Evolutionary conservation across 2,329 filamentous ascomycete species (phyloP), one percentile per base, ranked within the genome.

Genomic region (Claviceps capensis): DNA sequence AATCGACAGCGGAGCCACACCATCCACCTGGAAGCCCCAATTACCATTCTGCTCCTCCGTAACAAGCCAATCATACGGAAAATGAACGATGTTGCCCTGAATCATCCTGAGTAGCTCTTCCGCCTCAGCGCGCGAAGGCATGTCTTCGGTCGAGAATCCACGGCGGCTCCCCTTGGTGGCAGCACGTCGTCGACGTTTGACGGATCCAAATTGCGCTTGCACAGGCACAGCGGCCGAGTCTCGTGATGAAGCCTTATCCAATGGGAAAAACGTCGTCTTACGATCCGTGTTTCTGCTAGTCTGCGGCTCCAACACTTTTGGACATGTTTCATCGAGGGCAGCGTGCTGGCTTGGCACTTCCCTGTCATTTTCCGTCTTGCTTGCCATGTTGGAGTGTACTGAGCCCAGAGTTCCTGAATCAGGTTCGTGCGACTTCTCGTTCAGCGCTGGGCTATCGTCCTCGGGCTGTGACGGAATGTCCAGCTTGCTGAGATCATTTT

Each of bases 11-110:
- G 93, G 93, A 61, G 93, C 94, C 65, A 98, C 84, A 67, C 94
- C 85, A 67, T 98, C 93, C 52, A 97, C 88, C 63, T 91, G 88
- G 69, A 95, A 97, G 56, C 96, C 78, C 93, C 93, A 98, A 64
- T 96, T 95, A 52, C 89, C 88, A 58, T 88, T 90, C 62, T 83
- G 81, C 72, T 97, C 93, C 70, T 97, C 93, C 52, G 84, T 86
- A 60, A 86, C 79, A 51, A 95, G 79, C 89, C 94, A 98, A 62
- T 98, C 88, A 67, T 97, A 95, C 5, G 93, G 93, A 74, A 94
- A 98, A 57, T 88, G 73, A 26, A 98, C 90, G 50, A 98, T 67
- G 64, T 90, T 83, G 1, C 93, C 93, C 67, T 97, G 91, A 26
- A 93, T 78, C 71, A 93, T 71, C 56, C 81, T 79, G 58, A 96